Base-by-base conservation (phyloP, 2,329 filamentous ascomycete genomes). In the Aspergillus sp. region DNA sequence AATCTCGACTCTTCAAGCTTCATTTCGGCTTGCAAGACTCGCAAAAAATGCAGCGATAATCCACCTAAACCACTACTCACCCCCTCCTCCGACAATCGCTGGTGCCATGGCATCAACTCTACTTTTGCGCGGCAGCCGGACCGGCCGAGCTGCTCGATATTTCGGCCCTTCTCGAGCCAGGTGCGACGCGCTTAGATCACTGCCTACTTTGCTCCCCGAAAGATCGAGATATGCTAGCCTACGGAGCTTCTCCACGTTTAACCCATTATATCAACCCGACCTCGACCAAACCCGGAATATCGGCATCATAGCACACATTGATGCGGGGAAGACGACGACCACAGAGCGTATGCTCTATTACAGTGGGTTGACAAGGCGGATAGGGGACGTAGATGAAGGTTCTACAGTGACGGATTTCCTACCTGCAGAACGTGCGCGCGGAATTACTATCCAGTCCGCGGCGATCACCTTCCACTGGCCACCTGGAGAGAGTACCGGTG, bases 271-370 rank as follows among this genome's bases (percentile, higher is more conserved):
- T 26, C 66, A 71, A 41, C 63, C 54, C 30, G 64, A 67, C 30
- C 78, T 86, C 17, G 80, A 84, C 39, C 85, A 85, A 66, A 95
- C 93, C 51, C 84, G 93, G 66, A 99, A 99, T 71, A 97, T 99
- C 71, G 95, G 95, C 60, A 98, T 99, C 65, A 97, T 99, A 74
- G 95, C 95, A 58, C 95, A 99, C 74, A 96, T 99, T 63, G 95
- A 98, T 86, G 95, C 95, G 56, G 95, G 95, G 8, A 99, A 99
- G 81, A 99, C 95, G 1, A 98, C 95, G 0, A 99, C 95, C 0
- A 98, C 95, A 3, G 95, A 99, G 85, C 92, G 95, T 57, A 98
- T 98, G 93, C 89, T 99, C 69, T 98, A 92, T 71, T 96, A 97
- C 70, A 96, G 91, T 72, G 93, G 95, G 48, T 87, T 93, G 61